Percentiles rank a stretch among this genome's conserved stretches.
Conservation (phyloP, 2,329 filamentous ascomycete species). For the Aureobasidium sp. region DNA sequence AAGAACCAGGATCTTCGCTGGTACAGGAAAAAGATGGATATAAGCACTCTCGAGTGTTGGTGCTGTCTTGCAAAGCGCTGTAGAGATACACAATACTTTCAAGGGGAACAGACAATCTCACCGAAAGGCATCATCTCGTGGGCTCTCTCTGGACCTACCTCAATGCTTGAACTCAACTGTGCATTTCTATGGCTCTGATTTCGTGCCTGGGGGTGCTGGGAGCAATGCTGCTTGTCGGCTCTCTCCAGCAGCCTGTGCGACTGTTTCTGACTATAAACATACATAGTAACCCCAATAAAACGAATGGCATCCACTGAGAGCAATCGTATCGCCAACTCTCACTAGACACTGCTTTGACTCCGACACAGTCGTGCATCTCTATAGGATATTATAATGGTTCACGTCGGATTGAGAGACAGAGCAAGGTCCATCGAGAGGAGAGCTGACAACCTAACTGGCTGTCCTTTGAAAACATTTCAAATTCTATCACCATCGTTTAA, state of each 20-base stretch:
- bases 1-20: too few species aligned
- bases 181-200: not conserved
- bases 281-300: not conserved
- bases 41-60: not conserved
- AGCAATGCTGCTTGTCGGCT: not conserved
- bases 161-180: not conserved
- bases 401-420: not conserved
- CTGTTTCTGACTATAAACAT: not conserved
- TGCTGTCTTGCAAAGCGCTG: not conserved
- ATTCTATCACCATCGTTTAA: not conserved
- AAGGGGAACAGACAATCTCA: not conserved
- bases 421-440: not conserved
- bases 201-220: not conserved
- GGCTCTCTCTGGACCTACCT: not conserved
- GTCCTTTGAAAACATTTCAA: not conserved
- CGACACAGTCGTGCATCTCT: not conserved
- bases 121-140: not conserved
- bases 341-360: not conserved
- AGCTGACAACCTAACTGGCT: not conserved
- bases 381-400: not conserved
- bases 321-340: not conserved
- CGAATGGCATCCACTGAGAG: not conserved
- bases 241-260: not conserved
- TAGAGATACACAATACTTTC: not conserved
- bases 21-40: too few species aligned